Evolutionary conservation across 2,329 filamentous ascomycete genomes (phyloP).

Genomic region (Hirsutella minnesotensis): DNA sequence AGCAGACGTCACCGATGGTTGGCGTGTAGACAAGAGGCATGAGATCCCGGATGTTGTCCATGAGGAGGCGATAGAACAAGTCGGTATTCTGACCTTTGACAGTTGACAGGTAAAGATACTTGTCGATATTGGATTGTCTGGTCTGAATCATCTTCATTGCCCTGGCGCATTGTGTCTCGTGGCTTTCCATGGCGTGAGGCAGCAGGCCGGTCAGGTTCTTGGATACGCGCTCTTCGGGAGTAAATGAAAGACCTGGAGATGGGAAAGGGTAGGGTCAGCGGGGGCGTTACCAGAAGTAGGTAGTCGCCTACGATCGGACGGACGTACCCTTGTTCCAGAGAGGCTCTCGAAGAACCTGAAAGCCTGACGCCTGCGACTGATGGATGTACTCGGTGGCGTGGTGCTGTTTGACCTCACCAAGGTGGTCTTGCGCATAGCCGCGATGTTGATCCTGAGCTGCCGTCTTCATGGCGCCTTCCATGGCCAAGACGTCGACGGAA

Average conservation of each 20-base stretch:
- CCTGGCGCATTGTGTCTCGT: conserved; percentile 48
- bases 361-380: conserved; percentile 40
- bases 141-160: conserved; percentile 65
- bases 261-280: background rate
- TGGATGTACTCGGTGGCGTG: conserved; percentile 40
- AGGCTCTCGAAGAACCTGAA: conserved; percentile 50
- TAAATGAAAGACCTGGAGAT: conserved; percentile 47
- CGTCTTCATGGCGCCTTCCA: conserved; percentile 50
- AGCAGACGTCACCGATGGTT: conserved; percentile 89
- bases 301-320: background rate
- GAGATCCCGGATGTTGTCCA: conserved; percentile 64
- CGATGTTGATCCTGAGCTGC: conserved; percentile 47
- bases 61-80: conserved; percentile 72
- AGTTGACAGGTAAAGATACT: conserved; percentile 70
- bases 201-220: conserved; percentile 57
- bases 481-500: conserved; percentile 41
- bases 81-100: conserved; percentile 67
- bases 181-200: conserved; percentile 50
- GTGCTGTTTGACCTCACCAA: conserved; percentile 42
- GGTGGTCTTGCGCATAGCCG: conserved; percentile 47
- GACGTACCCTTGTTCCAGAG: conserved; percentile 53
- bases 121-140: conserved; percentile 61
- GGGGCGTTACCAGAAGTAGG: background rate
- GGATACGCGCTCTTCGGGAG: conserved; percentile 47
- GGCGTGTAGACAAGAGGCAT: conserved; percentile 82